These are phyloP conservation scores for Neolentinus lepideus DNA, from an alignment of 1,284 basidiomycete genomes.

Conservation along the genomic window DNA sequence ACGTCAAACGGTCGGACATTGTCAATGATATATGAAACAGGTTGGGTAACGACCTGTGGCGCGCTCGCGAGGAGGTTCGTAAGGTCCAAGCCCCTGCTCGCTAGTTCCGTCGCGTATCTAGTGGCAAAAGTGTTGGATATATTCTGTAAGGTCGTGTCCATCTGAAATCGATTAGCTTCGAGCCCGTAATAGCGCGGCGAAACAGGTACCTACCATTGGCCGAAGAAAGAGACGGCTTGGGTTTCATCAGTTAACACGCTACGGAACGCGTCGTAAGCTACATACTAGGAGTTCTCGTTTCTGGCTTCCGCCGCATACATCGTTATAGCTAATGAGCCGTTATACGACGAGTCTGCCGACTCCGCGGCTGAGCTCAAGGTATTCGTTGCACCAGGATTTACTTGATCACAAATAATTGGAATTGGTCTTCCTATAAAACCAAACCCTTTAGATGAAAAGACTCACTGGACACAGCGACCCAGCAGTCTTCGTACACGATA, in stretches of 20 bases:
- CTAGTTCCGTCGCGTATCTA: conserved; percentile 27
- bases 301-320: conserved; percentile 18
- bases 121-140: conserved; percentile 22
- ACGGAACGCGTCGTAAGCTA: background rate
- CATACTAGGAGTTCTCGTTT: conserved; percentile 21
- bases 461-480: conserved; percentile 17
- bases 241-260: background rate
- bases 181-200: conserved; percentile 4
- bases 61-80: conserved; percentile 38
- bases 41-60: conserved; percentile 47
- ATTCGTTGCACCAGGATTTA: conserved; percentile 14
- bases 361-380: conserved; percentile 12
- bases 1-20: conserved; percentile 65
- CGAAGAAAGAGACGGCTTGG: background rate
- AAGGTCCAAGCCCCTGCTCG: conserved; percentile 20
- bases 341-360: conserved; percentile 14
- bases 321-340: conserved; percentile 13
- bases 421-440: too few species aligned
- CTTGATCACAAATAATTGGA: conserved; percentile 6
- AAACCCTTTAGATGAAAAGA: background rate
- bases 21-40: conserved; percentile 40
- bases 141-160: background rate
- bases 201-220: background rate
- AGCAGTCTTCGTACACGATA: conserved; percentile 14
- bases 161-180: background rate